Evolutionary conservation across 495 filamentous ascomycete genomes (phyloP).

Genomic region (Neurospora sp.): DNA sequence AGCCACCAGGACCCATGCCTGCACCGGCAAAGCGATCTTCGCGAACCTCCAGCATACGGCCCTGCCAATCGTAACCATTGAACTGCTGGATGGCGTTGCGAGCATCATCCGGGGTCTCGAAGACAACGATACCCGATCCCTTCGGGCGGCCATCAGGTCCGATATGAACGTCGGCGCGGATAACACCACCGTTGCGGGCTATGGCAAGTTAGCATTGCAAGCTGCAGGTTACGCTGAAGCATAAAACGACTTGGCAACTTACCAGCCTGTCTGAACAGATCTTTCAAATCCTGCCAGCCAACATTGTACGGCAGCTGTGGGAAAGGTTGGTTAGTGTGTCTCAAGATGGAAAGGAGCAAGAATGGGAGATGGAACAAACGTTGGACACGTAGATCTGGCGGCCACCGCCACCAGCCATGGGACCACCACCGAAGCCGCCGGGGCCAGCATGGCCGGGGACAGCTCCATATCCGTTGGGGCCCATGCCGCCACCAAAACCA

Average conservation of each 20-base stretch:
- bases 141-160: constrained; percentile 89
- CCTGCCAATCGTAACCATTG: constrained; percentile 98
- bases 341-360: constrained; percentile 9
- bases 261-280: constrained; percentile 98
- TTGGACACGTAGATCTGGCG: constrained; percentile 96
- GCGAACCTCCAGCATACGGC: constrained; percentile 83
- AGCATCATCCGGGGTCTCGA: constrained; percentile 88
- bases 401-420: constrained; percentile 40
- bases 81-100: constrained; percentile 93
- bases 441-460: constrained; percentile 33
- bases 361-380: constrained; percentile 58
- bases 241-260: constrained; percentile 30
- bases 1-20: constrained; percentile 43
- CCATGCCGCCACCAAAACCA: constrained; percentile 48
- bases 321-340: constrained; percentile 22
- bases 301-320: constrained; percentile 89
- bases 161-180: constrained; percentile 91
- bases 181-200: constrained; percentile 67
- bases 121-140: constrained; percentile 93
- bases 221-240: not conserved
- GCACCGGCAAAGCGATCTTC: constrained; percentile 87
- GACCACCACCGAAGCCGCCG: constrained; percentile 29
- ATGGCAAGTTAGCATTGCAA: constrained; percentile 5
- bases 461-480: constrained; percentile 35
- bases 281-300: constrained; percentile 98